Evolutionary conservation across 306 rosid genomes (phyloP), one percentile per base, ranked within the genome.

Genomic region (Ziziphus jujuba): DNA sequence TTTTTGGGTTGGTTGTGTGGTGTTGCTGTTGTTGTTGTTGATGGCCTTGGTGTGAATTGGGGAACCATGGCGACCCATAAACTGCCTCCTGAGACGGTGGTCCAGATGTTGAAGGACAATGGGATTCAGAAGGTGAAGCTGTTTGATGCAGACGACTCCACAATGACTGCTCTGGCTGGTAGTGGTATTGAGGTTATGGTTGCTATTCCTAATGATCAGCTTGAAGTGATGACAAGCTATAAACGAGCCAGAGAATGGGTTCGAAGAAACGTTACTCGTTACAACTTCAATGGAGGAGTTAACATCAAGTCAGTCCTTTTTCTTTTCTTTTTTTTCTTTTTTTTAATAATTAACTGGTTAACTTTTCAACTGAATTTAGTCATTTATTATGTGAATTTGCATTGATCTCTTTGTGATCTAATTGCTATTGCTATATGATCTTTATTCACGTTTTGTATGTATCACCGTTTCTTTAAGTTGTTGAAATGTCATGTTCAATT

Each of bases 11-110:
- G 56, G 45, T 49, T 61, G 14, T 65, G 23, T 45, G 33, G 33
- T 28, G 33, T 28, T 21, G n/a, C n/a, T n/a, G 45, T 43, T 66
- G 61, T 52, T 48, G 31, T 24, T 53, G 90, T 82, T 14, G 88
- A 86, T 61, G 96, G 97, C 48, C 80, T 93, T 61, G 99, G 99
- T 31, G 96, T 93, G 61, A 93, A 93, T 60, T 93, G 99, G 99
- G 99, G 99, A 17, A 93, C 97, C 3, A 87, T 84, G 71, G 89
- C 99, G 13, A 83, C 88, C 1, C 99, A 88, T 57, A 66, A 79
- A 70, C 71, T 93, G 49, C 95, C 96, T 0, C 90, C 99, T 12
- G 75, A 75, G 22, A 80, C 87, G 1, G 87, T 93, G 81, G 97
- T 88, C 33, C 85, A 90, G 84, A 69, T 93, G 95, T 33, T 93